Conservation (phyloP, 495 filamentous ascomycete genomes). For the Daldinia childiae region DNA sequence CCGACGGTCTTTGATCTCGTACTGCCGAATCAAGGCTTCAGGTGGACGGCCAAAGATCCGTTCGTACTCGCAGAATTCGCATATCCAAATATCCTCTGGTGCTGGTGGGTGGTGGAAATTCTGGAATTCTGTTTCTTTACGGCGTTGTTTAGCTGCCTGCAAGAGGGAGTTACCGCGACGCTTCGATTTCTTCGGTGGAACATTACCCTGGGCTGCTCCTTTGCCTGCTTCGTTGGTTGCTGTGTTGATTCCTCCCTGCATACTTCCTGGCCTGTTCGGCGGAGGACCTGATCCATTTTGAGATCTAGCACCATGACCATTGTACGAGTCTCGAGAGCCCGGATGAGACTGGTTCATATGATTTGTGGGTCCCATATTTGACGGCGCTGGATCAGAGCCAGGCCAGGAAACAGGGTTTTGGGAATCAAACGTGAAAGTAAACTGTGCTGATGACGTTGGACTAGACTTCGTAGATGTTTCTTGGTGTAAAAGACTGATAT, state of each 20-base stretch:
- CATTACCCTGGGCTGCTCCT: slow-evolving; percentile 23
- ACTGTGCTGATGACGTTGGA: slow-evolving; percentile 71
- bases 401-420: slow-evolving; percentile 63
- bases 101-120: slow-evolving; percentile 81
- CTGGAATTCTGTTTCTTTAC: slow-evolving; percentile 56
- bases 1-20: slow-evolving; percentile 92
- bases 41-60: slow-evolving; percentile 85
- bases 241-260: slow-evolving; percentile 16
- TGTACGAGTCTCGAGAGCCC: slow-evolving; percentile 22
- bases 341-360: slow-evolving; percentile 25
- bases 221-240: slow-evolving; percentile 19
- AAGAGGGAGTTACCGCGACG: slow-evolving; percentile 45
- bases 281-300: slow-evolving; percentile 24
- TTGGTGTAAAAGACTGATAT: slow-evolving; percentile 79
- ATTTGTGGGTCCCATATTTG: slow-evolving; percentile 25
- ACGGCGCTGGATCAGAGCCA: slow-evolving; percentile 67
- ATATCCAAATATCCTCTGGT: slow-evolving; percentile 88
- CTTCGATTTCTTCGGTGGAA: slow-evolving; percentile 40
- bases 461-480: slow-evolving; percentile 67
- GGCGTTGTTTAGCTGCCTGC: slow-evolving; percentile 51
- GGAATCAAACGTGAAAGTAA: slow-evolving; percentile 87
- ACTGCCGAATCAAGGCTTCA: slow-evolving; percentile 84
- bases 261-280: slow-evolving; percentile 12
- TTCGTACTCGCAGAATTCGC: slow-evolving; percentile 92
- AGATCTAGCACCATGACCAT: slow-evolving; percentile 14